Evolutionary conservation across 2,329 filamentous ascomycete genomes (phyloP), one percentile per base, ranked within the genome.

Genomic region (Tolypocladium amazonense): DNA sequence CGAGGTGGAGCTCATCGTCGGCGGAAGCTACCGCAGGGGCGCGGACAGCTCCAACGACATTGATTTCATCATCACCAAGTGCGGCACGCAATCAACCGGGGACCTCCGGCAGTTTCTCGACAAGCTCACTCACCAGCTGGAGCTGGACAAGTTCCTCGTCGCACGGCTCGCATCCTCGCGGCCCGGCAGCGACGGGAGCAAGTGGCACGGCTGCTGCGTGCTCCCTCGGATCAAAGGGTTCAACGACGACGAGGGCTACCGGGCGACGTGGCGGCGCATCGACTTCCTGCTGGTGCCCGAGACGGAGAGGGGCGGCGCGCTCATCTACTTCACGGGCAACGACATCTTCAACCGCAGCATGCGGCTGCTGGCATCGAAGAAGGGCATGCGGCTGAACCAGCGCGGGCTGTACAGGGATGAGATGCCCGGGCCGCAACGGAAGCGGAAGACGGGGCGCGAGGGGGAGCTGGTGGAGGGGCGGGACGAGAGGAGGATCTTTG

Each of bases 301-400:
- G 65, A 78, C 82, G 2, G 87, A 96, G 72, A 80, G 91, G 57
- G 93, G 93, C 1, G 92, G 90, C 0, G 92, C 92, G 0, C 71
- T 97, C 62, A 82, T 97, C n/a, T 97, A 97, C 70, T 97, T 97
- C 69, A 97, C 93, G 0, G 93, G 93, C 1, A 94, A 97, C 65
- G 92, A 96, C 70, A 88, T 96, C 39, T 97, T 97, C 76, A 97
- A 97, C 71, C 80, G 92, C 20, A 95, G 90, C 68, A 83, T 97
- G 71, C 78, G 93, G 63, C 74, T 95, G 20, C 72, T 97, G 63
- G 91, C 92, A 18, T 84, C 85, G 45, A 91, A 85, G 73, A 94
- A 90, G 74, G 84, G 85, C 0, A 92, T 95, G 90, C 77, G 89
- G 57, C 71, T 97, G 59, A 97, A 96, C 66, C 92, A 97, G 73